Base-by-base conservation (phyloP, 202 grass and related monocot genomes). In the Schoenoplectus tabernaemontani region DNA sequence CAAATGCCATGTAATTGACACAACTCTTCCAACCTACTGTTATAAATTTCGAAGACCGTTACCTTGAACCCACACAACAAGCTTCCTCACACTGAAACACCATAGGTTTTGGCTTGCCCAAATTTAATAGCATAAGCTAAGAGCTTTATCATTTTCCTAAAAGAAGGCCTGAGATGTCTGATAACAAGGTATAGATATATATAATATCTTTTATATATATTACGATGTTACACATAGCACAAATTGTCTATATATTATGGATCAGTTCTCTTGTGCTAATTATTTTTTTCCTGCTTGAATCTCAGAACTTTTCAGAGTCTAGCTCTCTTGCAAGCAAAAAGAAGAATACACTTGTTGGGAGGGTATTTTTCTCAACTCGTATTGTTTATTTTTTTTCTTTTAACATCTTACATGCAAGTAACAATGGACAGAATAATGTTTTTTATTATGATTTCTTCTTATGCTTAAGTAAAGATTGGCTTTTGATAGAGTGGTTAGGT, bases 111-210 rank as follows among this genome's bases (percentile, higher is more conserved):
- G 24, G 24, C 68, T 51, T 32, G 13, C 13, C 23, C 7, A 32
- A 73, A 51, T 9, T 53, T 4, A 53, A 32, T 23, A 74, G 1
- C 13, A 53, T 47, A 74, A 74, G 22, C 6, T 32, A 42, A 68
- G n/a, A 24, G 5, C 12, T 62, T 62, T 28, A 60, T 33, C 11
- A 0, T 39, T 16, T 43, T 12, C 17, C 8, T 23, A 44, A 68
- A 66, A 22, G 64, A 68, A 68, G 44, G 20, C 34, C 34, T 60
- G 20, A 33, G 46, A 74, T 74, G 69, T 53, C 69, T 74, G 41
- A 32, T 33, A 54, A 8, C 24, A 74, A 74, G 69, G 48, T 51
- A 51, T 51, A 23, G 15, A 73, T n/a, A 8, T 4, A 32, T 50
- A 53, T 19, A 74, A 67, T 42, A 67, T 42, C 37, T 67, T 42